Evolutionary conservation across 352 stramenopile genomes (phyloP), one percentile per base, ranked within the genome.

Genomic region (Hyaloperonospora arabidopsidis): DNA sequence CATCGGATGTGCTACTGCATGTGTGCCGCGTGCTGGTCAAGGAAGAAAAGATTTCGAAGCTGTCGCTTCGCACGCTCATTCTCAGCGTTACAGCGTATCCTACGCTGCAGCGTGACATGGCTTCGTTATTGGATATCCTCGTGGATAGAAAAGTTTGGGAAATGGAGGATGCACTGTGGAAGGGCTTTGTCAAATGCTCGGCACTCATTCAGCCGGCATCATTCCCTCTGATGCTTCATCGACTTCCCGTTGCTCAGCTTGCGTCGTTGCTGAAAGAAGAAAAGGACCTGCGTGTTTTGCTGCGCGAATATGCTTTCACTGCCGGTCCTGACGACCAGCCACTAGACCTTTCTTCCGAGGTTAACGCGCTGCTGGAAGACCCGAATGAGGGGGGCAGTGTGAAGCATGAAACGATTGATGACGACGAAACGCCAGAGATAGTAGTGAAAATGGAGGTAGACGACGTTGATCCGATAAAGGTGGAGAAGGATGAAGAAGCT

Each of bases 121-220:
- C 79, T 15, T 67, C 63, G 45, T 58, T 87, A 12, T 64, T 92
- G 13, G 67, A 71, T 8, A 71, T 71, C 19, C 71, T 92, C 14
- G 68, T 76, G 21, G 54, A 66, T 15, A 72, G 79, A 18, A 65
- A 56, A 7, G 71, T 89, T 18, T 92, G 81, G 81, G 68, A 80
- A 19, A 81, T 92, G 76, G 74, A 83, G 39, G 76, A 84, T 46
- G 75, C 75, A 14, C 47, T 89, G 36, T 89, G 81, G 81, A 87
- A 84, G 36, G 81, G 79, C 13, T 92, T 89, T 39, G 68, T 92
- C 45, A 92, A 92, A 56, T 86, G 79, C 36, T 64, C 77, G 45
- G 81, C 74, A 8, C 69, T 89, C 10, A 74, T 89, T 25, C 79
- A 89, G 50, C 81, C 81, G 28, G 73, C 77, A 53, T 89, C 77